Evolutionary conservation across 2,329 filamentous ascomycete species (phyloP), one percentile per base, ranked within the genome.

Genomic region (Aspergillus pseudoterreus): DNA sequence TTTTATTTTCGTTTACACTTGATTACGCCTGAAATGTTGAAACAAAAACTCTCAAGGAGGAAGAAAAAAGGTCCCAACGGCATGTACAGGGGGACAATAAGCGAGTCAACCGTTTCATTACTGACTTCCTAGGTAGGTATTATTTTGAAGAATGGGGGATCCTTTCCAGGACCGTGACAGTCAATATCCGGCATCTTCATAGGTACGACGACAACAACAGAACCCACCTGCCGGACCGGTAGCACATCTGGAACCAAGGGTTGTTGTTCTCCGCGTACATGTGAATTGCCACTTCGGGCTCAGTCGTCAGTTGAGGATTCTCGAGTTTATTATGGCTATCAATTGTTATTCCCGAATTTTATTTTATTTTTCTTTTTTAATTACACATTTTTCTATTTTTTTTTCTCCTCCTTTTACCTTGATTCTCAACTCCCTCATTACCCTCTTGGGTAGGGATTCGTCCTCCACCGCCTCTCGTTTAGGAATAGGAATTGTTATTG

Each of bases 211-310:
- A 30, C 27, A 11, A 11, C 27, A 9, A 30, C 8, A 11, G 10
- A 30, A 30, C 27, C 27, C 27, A 30, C 27, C 8, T 30, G 6
- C 10, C 27, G 8, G 27, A 10, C 27, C 8, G 27, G 27, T 30
- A 30, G 27, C 27, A 30, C 27, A 10, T 21, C 39, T 17, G 39
- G 11, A 42, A 42, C 39, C 39, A 17, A 19, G 39, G 39, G 39
- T 38, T 42, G 39, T 8, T 19, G 22, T 45, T 21, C 52, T 41
- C 19, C 42, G 32, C 15, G 43, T 47, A 46, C 48, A 51, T 45
- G 39, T 51, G 42, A 41, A 32, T 58, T 52, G 55, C 57, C 57
- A 57, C 57, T 50, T 48, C 36, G 6, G 43, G 50, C 45, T 49
- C 55, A 47, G 55, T 49, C 35, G 43, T 41, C 49, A 47, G 33